Conservation (phyloP, 2,329 filamentous ascomycete species). For the Beauveria brongniartii region DNA sequence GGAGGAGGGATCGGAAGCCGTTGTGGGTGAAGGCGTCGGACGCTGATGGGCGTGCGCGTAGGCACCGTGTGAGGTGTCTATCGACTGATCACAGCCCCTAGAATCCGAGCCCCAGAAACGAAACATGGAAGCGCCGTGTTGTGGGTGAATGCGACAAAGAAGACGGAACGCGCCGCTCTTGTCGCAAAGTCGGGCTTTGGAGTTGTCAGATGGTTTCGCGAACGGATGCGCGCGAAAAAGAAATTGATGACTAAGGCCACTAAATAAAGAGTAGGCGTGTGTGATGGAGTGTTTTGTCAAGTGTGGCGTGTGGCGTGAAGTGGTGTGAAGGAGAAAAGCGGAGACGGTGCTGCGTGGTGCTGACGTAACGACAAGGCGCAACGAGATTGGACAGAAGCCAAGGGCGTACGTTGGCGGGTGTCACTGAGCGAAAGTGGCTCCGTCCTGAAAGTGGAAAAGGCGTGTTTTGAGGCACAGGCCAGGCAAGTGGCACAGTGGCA, state of each 20-base stretch:
- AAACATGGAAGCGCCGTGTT: conserved; percentile 47
- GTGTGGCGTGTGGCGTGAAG: conserved; percentile 11
- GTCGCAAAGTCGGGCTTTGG: conserved; percentile 3
- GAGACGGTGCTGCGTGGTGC: conserved; percentile 18
- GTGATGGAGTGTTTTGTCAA: neutral
- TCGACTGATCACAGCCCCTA: conserved; percentile 46
- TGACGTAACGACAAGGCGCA: conserved; percentile 26
- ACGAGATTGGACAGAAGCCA: neutral
- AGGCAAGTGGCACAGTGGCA: neutral
- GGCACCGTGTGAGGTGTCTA: conserved; percentile 34
- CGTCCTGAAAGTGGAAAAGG: neutral
- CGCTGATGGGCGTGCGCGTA: conserved; percentile 23
- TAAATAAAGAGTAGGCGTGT: neutral
- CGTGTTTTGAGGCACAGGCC: conserved; percentile 6
- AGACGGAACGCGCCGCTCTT: conserved; percentile 12
- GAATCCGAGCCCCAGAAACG: conserved; percentile 52
- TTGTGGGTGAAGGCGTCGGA: conserved; percentile 19
- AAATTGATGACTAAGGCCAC: conserved; percentile 3
- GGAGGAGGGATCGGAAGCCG: conserved; percentile 8
- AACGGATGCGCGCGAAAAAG: neutral
- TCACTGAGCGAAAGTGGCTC: conserved; percentile 9
- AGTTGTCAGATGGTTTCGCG: conserved; percentile 5
- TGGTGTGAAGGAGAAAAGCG: conserved; percentile 11
- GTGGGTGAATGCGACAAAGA: conserved; percentile 4
- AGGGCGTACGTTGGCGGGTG: neutral